Base-by-base conservation (phyloP, 129 eudicot species). In the Chrysanthemum seticuspe region DNA sequence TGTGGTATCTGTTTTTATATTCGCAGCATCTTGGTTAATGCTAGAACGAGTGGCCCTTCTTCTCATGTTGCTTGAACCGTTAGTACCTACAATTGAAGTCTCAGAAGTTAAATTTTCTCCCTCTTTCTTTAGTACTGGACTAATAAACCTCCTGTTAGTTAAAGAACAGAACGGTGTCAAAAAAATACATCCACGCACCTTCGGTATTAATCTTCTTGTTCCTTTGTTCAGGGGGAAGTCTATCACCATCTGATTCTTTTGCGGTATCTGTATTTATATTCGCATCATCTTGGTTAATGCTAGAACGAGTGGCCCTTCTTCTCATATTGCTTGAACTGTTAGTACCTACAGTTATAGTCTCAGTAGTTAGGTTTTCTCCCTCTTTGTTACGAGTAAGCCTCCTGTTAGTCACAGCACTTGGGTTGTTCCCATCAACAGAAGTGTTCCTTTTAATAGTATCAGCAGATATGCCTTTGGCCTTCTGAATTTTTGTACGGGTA, bases 91-190 rank as follows among this genome's bases (percentile, higher is more conserved):
- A 40, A 40, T 40, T 40, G 10, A 40, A 40, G 10, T 8, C 47
- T 40, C 47, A 40, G 10, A 40, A 40, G 10, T 40, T 8, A 40
- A 40, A 40, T 40, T 40, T 8, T 8, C 2, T 8, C 2, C 47
- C 47, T 40, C 47, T 40, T 25, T 58, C 13, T 13, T 16, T 8
- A 8, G 65, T 62, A 73, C 75, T 45, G 88, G 81, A 74, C 84
- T 87, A 12, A 85, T 88, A 47, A 78, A 49, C 76, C 87, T 82
- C 82, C 81, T 68, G 61, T 55, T 70, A 67, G 68, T 58, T 19
- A 44, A 56, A 59, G 76, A n/a, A 59, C 56, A 61, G 36, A 52
- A 50, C 60, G 56, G 31, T 23, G 44, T 53, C 53, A 66, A 71
- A 47, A n/a, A 18, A 48, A 62, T 40, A 44, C 8, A 14, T 73